Base-by-base conservation (phyloP, 306 rosid species). In the Purshia tridentata region DNA sequence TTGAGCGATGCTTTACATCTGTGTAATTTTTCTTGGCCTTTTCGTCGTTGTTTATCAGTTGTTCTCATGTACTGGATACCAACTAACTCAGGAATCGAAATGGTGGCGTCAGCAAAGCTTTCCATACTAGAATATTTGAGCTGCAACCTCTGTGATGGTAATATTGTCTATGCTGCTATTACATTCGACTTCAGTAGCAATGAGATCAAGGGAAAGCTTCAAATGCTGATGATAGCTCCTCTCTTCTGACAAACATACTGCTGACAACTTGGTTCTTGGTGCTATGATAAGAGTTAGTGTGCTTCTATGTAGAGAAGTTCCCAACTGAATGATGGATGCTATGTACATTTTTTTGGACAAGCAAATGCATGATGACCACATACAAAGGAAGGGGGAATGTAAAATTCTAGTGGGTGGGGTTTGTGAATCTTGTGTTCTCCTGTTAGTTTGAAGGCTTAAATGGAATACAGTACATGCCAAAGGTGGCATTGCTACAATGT, bases 241-340 rank as follows among this genome's bases (percentile, higher is more conserved):
- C 48, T 23, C 61, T n/a, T 73, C 67, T 50, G 50, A 4, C 57
- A 53, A 46, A 44, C 63, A 54, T 55, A 57, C 66, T 23, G 65
- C 14, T 5, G 58, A 70, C 65, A 54, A 14, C 2, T 65, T 35
- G 62, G 49, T 51, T 16, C 56, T 52, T 55, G 48, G 51, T 1
- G 37, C 41, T 42, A 52, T 16, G 16, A 35, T 13, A 6, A 14
- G 48, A 53, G 40, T 72, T 20, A 65, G 50, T 65, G 75, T 65
- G 75, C 47, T 50, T 61, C 19, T 23, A 57, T 12, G 47, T 48
- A 56, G 77, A 56, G 35, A 64, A 80, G 69, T 58, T 74, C 65
- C 69, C 72, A 53, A 23, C 69, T 53, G 42, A 74, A 75, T 63
- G 83, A 71, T 61, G 73, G 83, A 71, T 61, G 73, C 63, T 55